phyloP scores from a whole-genome alignment of 345 rosid genomes.

The Hirschfeldia incana region DNA sequence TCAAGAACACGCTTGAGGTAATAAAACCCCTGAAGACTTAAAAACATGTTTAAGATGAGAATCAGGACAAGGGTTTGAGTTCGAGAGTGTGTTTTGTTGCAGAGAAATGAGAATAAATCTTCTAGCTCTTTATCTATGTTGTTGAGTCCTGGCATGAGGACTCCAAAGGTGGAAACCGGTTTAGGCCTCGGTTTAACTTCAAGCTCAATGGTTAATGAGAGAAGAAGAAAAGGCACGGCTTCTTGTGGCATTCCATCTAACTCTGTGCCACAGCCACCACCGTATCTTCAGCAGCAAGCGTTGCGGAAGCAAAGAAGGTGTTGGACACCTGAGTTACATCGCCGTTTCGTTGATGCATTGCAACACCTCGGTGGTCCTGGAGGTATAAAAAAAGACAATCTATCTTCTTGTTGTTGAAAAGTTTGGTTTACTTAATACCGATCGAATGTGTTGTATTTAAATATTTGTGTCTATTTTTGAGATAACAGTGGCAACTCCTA shows the following conservation, averaged over 20 bases:
- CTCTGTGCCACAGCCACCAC: slow-evolving; percentile 36
- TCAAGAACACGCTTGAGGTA: slow-evolving; percentile 47
- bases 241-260: slow-evolving; percentile 33
- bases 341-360: slow-evolving; percentile 76
- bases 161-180: slow-evolving; percentile 56
- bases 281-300: slow-evolving; percentile 52
- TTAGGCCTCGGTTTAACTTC: slow-evolving; percentile 36
- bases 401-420: background rate
- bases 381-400: slow-evolving; percentile 42
- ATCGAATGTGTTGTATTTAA: slow-evolving; percentile 7
- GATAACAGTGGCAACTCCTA: slow-evolving; percentile 85
- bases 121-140: slow-evolving; percentile 48
- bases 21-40: background rate
- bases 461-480: background rate
- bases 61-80: background rate
- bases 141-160: slow-evolving; percentile 30
- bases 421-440: slow-evolving; percentile 13
- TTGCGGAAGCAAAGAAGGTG: slow-evolving; percentile 87
- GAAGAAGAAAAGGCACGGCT: slow-evolving; percentile 7
- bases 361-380: slow-evolving; percentile 90
- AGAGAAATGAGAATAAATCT: slow-evolving; percentile 48
- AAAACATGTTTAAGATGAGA: background rate
- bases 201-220: slow-evolving; percentile 47
- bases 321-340: slow-evolving; percentile 93
- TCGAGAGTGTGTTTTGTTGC: background rate